phyloP scores from a whole-genome alignment of 371 early-diverging fungal genomes.

The Rhizopus stolonifer region DNA sequence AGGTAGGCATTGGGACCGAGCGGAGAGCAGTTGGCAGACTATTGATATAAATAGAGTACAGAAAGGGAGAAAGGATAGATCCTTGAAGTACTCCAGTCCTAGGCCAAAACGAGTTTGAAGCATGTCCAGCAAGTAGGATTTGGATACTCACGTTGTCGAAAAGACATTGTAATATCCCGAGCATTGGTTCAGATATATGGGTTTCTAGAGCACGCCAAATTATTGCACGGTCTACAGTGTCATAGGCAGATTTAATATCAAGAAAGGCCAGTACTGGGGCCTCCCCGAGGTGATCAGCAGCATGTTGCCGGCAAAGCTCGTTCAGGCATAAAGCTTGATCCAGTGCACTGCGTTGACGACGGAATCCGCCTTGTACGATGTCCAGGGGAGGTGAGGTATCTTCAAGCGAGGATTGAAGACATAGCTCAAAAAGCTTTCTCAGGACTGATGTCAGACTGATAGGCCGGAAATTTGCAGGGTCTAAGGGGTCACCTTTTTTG shows the following conservation, averaged over 20 bases:
- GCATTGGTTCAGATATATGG: conserved; percentile 1
- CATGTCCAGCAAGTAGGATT: neutral
- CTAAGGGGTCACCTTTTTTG: conserved; percentile 21
- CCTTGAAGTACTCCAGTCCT: conserved; percentile 18
- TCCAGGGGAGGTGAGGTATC: conserved; percentile 16
- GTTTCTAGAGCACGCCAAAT: conserved; percentile 10
- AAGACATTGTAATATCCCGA: conserved; percentile 8
- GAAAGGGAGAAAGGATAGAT: conserved; percentile 17
- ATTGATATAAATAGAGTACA: conserved; percentile 24
- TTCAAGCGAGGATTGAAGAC: neutral
- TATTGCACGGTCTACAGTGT: conserved; percentile 16
- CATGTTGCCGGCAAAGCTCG: conserved; percentile 6
- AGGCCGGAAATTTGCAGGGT: conserved; percentile 22
- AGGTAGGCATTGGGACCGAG: neutral
- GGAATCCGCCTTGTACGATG: conserved; percentile 37
- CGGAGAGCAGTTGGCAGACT: conserved; percentile 6
- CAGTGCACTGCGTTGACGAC: conserved; percentile 19
- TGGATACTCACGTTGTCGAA: conserved; percentile 13
- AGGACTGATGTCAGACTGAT: conserved; percentile 24
- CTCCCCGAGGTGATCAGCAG: conserved; percentile 3
- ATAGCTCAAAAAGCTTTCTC: conserved; percentile 23
- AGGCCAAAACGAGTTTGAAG: conserved; percentile 14
- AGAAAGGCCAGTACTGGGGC: conserved; percentile 16
- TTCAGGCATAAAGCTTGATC: conserved; percentile 29
- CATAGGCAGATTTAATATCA: conserved; percentile 22